A percentile compares a stretch with the other conserved stretches of the same genome.
Conservation (phyloP, 2,329 filamentous ascomycete genomes). For the Aquanectria penicillioides region DNA sequence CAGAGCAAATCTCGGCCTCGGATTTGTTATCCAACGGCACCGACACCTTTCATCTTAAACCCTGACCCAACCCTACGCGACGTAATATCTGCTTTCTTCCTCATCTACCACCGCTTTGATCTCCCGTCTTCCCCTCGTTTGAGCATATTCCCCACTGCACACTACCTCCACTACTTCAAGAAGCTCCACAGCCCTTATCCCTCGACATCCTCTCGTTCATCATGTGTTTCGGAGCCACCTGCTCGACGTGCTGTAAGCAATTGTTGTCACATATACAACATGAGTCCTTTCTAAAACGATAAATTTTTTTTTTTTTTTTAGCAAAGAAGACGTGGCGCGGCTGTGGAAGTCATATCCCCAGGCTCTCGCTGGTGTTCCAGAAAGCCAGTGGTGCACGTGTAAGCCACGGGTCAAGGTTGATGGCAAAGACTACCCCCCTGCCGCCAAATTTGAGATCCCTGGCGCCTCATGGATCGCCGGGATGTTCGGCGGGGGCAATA, state of each 20-base stretch:
- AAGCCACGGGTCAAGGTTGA: slow-evolving; percentile 54
- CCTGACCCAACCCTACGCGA: neutral
- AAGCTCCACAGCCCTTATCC: no score
- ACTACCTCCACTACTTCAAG: no score
- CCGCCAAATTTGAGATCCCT: slow-evolving; percentile 51
- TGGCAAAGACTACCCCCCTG: slow-evolving; percentile 58
- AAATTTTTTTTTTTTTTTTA: slow-evolving; percentile 35
- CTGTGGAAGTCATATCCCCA: slow-evolving; percentile 58
- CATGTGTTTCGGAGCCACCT: slow-evolving; percentile 56
- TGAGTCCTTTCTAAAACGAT: neutral
- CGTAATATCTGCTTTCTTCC: neutral
- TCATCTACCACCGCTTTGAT: neutral
- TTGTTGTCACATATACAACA: neutral
- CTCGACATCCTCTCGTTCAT: slow-evolving; percentile 6
- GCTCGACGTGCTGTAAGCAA: slow-evolving; percentile 53
- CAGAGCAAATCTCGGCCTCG: neutral
- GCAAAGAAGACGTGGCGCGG: slow-evolving; percentile 61
- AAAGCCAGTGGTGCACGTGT: slow-evolving; percentile 60
- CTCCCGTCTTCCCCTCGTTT: neutral
- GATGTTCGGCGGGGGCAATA: slow-evolving; percentile 32
- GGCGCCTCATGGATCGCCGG: slow-evolving; percentile 51
- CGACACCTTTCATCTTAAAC: neutral
- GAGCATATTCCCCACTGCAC: no score
- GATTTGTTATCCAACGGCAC: neutral
- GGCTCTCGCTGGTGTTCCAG: slow-evolving; percentile 55